These are phyloP conservation scores for Pilobolus umbonatus DNA, from an alignment of 192 early-diverging fungal genomes.

Conservation along the genomic window DNA sequence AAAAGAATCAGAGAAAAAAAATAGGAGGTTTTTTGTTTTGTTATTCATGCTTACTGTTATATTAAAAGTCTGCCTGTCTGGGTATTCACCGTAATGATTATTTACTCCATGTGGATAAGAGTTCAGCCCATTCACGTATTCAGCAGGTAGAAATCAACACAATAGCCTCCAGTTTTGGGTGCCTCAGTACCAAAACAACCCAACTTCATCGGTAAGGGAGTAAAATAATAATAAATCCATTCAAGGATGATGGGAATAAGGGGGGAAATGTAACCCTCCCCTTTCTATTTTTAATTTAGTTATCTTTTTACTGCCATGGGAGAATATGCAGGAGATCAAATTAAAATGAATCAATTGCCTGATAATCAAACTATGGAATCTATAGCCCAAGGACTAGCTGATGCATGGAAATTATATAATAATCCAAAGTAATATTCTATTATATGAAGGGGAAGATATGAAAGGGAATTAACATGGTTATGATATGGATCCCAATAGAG, in stretches of 20 bases:
- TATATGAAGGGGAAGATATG: background rate
- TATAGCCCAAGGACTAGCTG: conserved; percentile 73
- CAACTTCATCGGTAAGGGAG: conserved; percentile 71
- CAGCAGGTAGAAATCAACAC: conserved; percentile 98
- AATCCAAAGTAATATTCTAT: conserved; percentile 36
- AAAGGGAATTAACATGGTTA: background rate
- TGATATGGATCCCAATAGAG: conserved; percentile 32
- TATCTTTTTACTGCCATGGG: conserved; percentile 44
- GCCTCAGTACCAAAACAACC: conserved; percentile 66
- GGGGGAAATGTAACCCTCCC: background rate
- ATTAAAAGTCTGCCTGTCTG: conserved; percentile 55
- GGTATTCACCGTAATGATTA: conserved; percentile 94
- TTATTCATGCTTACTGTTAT: background rate
- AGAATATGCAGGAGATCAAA: conserved; percentile 33
- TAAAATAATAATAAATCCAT: conserved; percentile 20
- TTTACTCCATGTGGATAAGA: conserved; percentile 61
- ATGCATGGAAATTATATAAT: conserved; percentile 62
- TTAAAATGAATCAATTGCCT: conserved; percentile 50
- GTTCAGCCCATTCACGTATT: conserved; percentile 46
- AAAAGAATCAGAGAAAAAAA: background rate
- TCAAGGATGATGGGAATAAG: conserved; percentile 54
- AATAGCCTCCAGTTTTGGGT: conserved; percentile 87
- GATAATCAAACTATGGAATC: conserved; percentile 63
- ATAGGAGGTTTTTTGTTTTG: background rate
- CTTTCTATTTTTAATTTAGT: conserved; percentile 26